Percentiles rank a stretch among this genome's conserved stretches.
These are phyloP conservation scores for Malassezia psittaci DNA, from an alignment of 1,284 basidiomycete species.

Conservation along the genomic window DNA sequence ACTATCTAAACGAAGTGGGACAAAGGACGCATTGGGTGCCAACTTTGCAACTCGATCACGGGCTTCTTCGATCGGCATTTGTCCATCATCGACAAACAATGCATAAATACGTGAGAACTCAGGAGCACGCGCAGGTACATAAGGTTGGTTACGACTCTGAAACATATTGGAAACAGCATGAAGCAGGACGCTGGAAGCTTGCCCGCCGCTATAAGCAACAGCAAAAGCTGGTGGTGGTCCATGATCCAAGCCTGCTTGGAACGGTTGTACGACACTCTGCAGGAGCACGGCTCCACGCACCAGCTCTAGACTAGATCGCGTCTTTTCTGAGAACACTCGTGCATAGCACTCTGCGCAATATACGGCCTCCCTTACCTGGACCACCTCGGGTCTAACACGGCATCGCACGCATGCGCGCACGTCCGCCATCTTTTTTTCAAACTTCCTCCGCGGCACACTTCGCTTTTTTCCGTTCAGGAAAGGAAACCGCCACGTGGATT, in stretches of 20 bases:
- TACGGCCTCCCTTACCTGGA: constrained; percentile 27
- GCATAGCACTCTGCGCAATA: constrained; percentile 31
- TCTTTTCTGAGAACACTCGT: constrained; percentile 28
- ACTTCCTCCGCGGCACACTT: neutral
- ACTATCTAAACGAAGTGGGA: neutral
- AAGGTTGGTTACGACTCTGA: neutral
- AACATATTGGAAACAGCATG: constrained; percentile 10
- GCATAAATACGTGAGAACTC: constrained; percentile 32
- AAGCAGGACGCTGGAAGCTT: constrained; percentile 15
- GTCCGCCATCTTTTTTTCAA: neutral
- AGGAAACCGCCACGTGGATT: constrained; percentile 6
- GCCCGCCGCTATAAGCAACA: constrained; percentile 18
- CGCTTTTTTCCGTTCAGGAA: neutral
- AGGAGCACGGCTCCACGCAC: constrained; percentile 31
- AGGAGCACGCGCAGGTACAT: constrained; percentile 9
- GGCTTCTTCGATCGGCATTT: neutral
- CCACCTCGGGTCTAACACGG: constrained; percentile 16
- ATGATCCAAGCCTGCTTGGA: neutral
- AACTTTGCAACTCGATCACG: neutral
- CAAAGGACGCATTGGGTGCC: constrained; percentile 13
- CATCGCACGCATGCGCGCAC: constrained; percentile 25
- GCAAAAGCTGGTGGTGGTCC: constrained; percentile 13
- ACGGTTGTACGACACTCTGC: constrained; percentile 20
- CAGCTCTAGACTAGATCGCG: constrained; percentile 27
- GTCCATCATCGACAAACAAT: constrained; percentile 32